Evolutionary conservation across 768 basidiomycete genomes (phyloP).

Genomic region (Steccherinum ochraceum): DNA sequence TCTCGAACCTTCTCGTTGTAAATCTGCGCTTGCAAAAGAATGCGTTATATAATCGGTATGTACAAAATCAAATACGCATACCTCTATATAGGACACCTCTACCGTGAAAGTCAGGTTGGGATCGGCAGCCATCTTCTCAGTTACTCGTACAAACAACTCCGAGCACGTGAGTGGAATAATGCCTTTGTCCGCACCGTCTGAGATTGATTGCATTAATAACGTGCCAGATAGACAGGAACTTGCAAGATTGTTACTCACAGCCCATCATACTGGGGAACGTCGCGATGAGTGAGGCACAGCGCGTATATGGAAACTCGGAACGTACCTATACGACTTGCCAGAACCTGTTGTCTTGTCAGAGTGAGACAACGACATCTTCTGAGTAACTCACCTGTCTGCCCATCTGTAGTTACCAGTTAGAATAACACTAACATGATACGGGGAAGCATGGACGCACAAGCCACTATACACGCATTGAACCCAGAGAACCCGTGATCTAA

Average conservation of each 20-base stretch:
- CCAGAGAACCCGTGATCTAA: conserved; percentile 94
- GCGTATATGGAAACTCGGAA: background rate
- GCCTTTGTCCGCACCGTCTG: conserved; percentile 93
- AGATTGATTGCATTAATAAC: conserved; percentile 4
- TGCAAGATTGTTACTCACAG: too few species aligned
- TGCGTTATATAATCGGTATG: background rate
- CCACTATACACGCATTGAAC: conserved; percentile 97
- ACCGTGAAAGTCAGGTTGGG: conserved; percentile 78
- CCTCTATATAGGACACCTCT: conserved; percentile 98
- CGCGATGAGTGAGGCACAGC: background rate
- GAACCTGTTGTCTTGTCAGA: too few species aligned
- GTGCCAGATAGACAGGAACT: too few species aligned
- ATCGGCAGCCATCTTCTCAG: conserved; percentile 53
- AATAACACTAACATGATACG: background rate
- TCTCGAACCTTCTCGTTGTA: conserved; percentile 99
- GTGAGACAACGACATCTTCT: too few species aligned
- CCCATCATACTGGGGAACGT: conserved; percentile 77
- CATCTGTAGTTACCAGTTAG: conserved; percentile 34
- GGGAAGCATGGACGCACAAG: conserved; percentile 64
- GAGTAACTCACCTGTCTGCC: conserved; percentile 71
- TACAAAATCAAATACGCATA: conserved; percentile 23
- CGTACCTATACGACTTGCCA: conserved; percentile 88
- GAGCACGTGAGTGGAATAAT: conserved; percentile 95
- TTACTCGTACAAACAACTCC: conserved; percentile 85
- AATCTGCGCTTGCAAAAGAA: conserved; percentile 62